Base-by-base conservation (phyloP, 164 flowering plant species). In the Annona cherimola region DNA sequence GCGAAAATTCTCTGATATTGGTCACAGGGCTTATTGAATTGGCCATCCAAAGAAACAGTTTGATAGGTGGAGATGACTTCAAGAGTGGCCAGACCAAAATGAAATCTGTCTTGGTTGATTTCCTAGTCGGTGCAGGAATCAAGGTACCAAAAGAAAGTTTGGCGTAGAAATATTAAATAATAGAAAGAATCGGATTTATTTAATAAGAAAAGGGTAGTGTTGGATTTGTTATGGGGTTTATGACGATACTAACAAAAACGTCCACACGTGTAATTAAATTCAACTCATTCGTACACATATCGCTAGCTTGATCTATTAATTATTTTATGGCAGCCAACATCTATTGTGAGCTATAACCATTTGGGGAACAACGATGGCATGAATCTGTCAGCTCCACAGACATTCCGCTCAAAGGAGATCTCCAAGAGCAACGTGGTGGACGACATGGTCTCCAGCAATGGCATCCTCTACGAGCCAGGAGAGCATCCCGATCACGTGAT, bases 31-130 rank as follows among this genome's bases (percentile, higher is more conserved):
- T 96, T 66, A 92, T 96, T 83, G 98, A 96, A 71, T 76, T 93
- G 86, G 99, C 98, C 11, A 85, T 96, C 5, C 75, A 72, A 84
- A 86, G 82, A 74, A 93, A 92, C 81, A 77, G 85, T 78, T 85
- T 96, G 81, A 93, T 96, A 65, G 99, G 99, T 67, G 98, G 99
- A 8, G 99, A 96, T 82, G 99, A 96, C 75, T 93, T 93, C 79
- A 96, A 96, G 92, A 96, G 99, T 84, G 98, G 98, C 18, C 99
- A 96, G 82, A 96, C 99, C 74, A 96, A 96, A 84, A 96, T 96
- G 95, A 96, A 96, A 78, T 96, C 99, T 45, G 99, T 92, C 4
- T 79, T 96, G 76, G 97, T 96, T 1, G 98, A 96, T 82, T 96
- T 96, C 83, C 94, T 96, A 75, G 99, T 93, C 68, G 98, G 99